Base-by-base conservation (phyloP, 495 filamentous ascomycete species). In the Apodospora peruviana region DNA sequence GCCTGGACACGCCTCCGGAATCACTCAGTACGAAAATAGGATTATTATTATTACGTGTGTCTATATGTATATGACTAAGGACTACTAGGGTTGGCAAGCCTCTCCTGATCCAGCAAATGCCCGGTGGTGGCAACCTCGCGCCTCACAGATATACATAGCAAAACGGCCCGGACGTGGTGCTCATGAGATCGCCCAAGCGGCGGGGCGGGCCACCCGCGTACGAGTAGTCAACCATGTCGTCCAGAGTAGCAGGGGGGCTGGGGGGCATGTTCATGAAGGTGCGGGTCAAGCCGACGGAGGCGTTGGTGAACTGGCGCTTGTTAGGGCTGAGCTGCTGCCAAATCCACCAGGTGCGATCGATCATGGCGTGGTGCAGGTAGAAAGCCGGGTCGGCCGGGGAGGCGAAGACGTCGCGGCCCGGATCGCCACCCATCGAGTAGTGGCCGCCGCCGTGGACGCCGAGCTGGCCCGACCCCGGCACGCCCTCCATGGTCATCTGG, bases 351-450 rank as follows among this genome's bases (percentile, higher is more conserved):
- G 79, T 47, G 16, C 78, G 77, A 59, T 87, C 85, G 44, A 88
- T 73, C 75, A 77, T 76, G 29, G 66, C 75, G 57, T 87, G 85
- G 58, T 87, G 85, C 17, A 81, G 68, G 56, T 67, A 88, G 66
- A 88, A 88, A 2, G 69, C 73, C 7, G 83, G 83, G 48, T 87
- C 85, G 10, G 80, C 80, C 11, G 83, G 79, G 14, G 75, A 80
- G 7, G 64, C 64, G 54, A 71, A 85, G 25, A 82, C 56, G 61
- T 85, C 84, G 11, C 61, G 53, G 4, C 74, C 76, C 0, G 78
- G 74, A 60, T 85, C 77, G 32, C 79, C 83, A 24, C 59, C 85
- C 47, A 85, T 74, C 1, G 73, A 67, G 57, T 77, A 82, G 51
- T 88, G 85, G 11, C 81, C 83, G n/a, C 71, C 80, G 19, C 74